These are phyloP conservation scores for Phytophthora parvispora DNA, from an alignment of 352 stramenopile species.

Conservation along the genomic window DNA sequence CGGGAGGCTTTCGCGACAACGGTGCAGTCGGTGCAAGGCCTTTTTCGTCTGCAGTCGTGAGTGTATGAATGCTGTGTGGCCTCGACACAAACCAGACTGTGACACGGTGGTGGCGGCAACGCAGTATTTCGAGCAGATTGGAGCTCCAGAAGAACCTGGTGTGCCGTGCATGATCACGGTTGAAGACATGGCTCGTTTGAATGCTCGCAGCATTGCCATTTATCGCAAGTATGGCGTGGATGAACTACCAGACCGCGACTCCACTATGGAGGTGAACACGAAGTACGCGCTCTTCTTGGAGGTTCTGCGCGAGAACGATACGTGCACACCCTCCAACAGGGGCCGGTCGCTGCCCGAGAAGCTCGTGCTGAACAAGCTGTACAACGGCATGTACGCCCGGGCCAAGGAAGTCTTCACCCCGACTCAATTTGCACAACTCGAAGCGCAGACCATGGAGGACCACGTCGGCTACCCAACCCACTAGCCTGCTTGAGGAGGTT, in stretches of 20 bases:
- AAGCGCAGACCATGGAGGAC: slow-evolving; percentile 8
- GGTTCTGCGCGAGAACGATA: slow-evolving; percentile 28
- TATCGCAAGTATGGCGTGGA: slow-evolving; percentile 16
- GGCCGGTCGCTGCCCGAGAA: slow-evolving; percentile 24
- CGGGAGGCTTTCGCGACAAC: slow-evolving; percentile 7
- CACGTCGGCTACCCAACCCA: background rate
- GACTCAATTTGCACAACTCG: slow-evolving; percentile 26
- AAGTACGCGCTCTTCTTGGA: slow-evolving; percentile 26
- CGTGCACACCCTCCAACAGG: slow-evolving; percentile 15
- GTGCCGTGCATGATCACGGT: background rate
- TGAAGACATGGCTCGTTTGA: slow-evolving; percentile 6
- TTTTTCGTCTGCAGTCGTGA: slow-evolving; percentile 25
- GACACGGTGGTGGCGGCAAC: slow-evolving; percentile 9
- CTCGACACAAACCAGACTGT: slow-evolving; percentile 35
- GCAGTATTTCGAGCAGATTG: slow-evolving; percentile 9
- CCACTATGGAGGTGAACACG: slow-evolving; percentile 8
- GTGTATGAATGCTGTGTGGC: slow-evolving; percentile 30
- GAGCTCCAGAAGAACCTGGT: background rate
- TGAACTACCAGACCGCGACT: slow-evolving; percentile 7
- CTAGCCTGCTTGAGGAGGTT: no score
- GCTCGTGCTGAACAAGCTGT: slow-evolving; percentile 38
- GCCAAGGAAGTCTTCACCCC: slow-evolving; percentile 18
- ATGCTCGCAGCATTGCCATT: slow-evolving; percentile 9
- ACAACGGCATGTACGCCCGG: slow-evolving; percentile 35
- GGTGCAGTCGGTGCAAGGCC: slow-evolving; percentile 20